Evolutionary conservation across 257 asterid species (phyloP).

Genomic region (Henckelia pumila): DNA sequence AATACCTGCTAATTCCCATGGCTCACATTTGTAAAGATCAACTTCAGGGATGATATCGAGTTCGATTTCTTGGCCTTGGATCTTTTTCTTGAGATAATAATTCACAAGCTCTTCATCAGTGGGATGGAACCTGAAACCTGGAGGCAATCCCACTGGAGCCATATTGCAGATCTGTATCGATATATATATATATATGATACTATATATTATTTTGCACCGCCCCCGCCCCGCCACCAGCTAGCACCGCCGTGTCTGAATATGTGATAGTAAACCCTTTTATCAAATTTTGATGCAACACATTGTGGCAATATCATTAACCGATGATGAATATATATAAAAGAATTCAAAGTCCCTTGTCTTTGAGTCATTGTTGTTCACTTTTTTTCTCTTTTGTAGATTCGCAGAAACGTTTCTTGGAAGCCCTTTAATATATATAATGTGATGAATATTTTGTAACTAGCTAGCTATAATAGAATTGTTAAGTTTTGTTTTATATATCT

Average conservation of each 20-base stretch:
- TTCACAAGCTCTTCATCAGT: slow-evolving; percentile 94
- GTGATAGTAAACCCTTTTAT: slow-evolving; percentile 4
- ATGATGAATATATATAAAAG: slow-evolving; percentile 38
- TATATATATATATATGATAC: not conserved
- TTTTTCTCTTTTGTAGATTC: slow-evolving; percentile 85
- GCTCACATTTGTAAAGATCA: slow-evolving; percentile 98
- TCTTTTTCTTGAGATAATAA: slow-evolving; percentile 82
- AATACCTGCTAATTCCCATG: slow-evolving; percentile 98
- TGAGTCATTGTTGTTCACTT: slow-evolving; percentile 64
- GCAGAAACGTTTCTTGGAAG: slow-evolving; percentile 82
- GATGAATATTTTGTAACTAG: too few relatives aligned
- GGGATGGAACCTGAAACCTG: slow-evolving; percentile 95
- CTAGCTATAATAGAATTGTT: too few relatives aligned
- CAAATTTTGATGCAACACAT: not conserved
- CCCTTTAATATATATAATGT: slow-evolving; percentile 40
- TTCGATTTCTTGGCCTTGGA: slow-evolving; percentile 83
- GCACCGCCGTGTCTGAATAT: slow-evolving; percentile 1
- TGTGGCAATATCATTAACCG: slow-evolving; percentile 3
- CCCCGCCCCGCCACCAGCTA: slow-evolving; percentile 5
- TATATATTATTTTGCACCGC: slow-evolving; percentile 3
- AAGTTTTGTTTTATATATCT: too few relatives aligned
- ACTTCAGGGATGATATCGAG: slow-evolving; percentile 92
- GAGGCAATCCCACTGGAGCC: slow-evolving; percentile 97
- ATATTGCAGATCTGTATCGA: slow-evolving; percentile 24
- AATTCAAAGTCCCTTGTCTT: slow-evolving; percentile 92